Percentiles rank a stretch among this genome's conserved stretches.
phyloP scores from a whole-genome alignment of 192 early-diverging fungal species.

The Spizellomyces punctatus region DNA sequence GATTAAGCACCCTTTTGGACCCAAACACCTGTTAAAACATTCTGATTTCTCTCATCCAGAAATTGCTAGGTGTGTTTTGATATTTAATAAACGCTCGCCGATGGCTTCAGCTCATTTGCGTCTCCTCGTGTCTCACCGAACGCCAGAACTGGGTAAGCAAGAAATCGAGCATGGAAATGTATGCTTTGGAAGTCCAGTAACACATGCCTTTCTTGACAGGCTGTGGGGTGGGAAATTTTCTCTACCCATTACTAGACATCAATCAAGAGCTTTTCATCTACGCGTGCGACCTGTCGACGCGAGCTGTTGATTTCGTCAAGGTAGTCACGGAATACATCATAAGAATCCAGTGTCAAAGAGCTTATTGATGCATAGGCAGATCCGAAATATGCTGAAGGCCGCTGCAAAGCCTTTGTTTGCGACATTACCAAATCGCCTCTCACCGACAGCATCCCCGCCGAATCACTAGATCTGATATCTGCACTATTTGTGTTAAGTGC shows the following conservation, averaged over 20 bases:
- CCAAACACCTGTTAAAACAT: too few species aligned
- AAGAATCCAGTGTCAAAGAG: neutral
- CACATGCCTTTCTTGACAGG: conserved; percentile 10
- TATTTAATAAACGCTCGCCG: too few species aligned
- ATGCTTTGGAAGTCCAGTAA: too few species aligned
- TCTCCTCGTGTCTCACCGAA: too few species aligned
- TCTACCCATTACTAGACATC: conserved; percentile 51
- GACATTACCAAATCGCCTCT: conserved; percentile 49
- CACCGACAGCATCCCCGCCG: conserved; percentile 31
- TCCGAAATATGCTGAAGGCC: conserved; percentile 38
- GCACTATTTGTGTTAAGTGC: conserved; percentile 53
- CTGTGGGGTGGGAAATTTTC: conserved; percentile 64
- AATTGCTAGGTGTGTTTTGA: conserved; percentile 15
- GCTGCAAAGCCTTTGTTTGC: conserved; percentile 55
- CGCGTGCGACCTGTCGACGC: conserved; percentile 54
- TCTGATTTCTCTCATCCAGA: neutral
- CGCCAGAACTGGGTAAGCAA: too few species aligned
- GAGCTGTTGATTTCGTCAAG: conserved; percentile 55
- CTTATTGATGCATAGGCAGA: conserved; percentile 24
- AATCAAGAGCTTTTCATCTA: conserved; percentile 54
- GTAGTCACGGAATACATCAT: neutral
- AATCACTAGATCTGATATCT: conserved; percentile 51
- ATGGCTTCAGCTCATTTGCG: too few species aligned
- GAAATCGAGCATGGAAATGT: too few species aligned
- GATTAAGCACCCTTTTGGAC: neutral